Base-by-base conservation (phyloP, 306 rosid species). In the Lathyrus sativus region DNA sequence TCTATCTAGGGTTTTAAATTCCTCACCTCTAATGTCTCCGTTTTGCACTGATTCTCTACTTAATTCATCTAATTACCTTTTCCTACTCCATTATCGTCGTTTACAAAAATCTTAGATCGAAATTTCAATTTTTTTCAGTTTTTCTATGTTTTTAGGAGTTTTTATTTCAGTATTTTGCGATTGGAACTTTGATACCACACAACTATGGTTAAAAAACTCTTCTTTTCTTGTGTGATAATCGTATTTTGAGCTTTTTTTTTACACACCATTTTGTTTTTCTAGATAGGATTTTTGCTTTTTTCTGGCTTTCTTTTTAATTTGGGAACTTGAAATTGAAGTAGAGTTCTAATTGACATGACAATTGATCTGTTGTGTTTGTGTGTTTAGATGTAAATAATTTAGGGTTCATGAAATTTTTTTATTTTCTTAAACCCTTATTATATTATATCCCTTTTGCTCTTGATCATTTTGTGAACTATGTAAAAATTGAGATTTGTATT, bases 1-100 rank as follows among this genome's bases (percentile, higher is more conserved):
- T 74, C 26, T 75, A 66, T 38, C 24, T 68, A 75, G 82, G 81
- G 74, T 72, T 78, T 10, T 14, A 56, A 31, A 29, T 9, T 56
- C 11, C 8, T 24, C 51, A 15, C 39, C 39, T 35, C 19, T 5
- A 46, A 65, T 65, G 41, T 31, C 57, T 13, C 14, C 14, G 2
- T 44, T 7, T 73, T 54, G 0, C 28, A 5, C 31, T 42, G n/a
- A 39, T 60, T 53, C 0, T 63, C 15, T 2, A 45, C 69, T 64
- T 8, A 7, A 59, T 50, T 41, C 50, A 3, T 31, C 61, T 18
- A 3, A 24, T 11, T 15, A 29, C 11, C 6, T 41, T 68, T 39
- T 67, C 4, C 4, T 45, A 9, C 70, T 68, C 42, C 42, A 74
- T 44, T 51, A 67, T 6, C 46, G 68, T 64, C 48, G 12, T 11